These are phyloP conservation scores for Megacollybia marginata DNA, from an alignment of 768 basidiomycete genomes.

Conservation along the genomic window DNA sequence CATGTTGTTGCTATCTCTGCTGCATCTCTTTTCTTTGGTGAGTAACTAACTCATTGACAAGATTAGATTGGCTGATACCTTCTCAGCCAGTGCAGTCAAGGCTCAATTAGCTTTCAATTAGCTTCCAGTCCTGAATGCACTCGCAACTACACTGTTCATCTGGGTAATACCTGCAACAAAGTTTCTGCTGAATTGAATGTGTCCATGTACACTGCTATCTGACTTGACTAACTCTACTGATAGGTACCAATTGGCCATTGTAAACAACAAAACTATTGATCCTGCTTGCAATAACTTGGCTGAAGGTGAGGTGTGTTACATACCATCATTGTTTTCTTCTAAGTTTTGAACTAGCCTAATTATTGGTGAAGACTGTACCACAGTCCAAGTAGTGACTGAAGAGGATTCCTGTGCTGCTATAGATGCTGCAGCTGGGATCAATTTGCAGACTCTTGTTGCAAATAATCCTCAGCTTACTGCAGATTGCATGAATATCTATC, in stretches of 20 bases:
- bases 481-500: no score
- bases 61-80: no score
- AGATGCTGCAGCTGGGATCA: conserved; percentile 31
- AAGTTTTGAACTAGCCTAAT: conserved; percentile 18
- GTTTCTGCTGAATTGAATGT: conserved; percentile 41
- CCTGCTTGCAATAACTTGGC: conserved; percentile 48
- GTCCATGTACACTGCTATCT: conserved; percentile 36
- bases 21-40: no score
- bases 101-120: no score
- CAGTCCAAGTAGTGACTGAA: conserved; percentile 34
- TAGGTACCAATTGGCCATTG: no score
- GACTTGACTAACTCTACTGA: background rate
- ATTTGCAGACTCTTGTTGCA: conserved; percentile 34
- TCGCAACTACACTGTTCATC: no score
- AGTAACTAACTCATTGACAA: no score
- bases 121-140: conserved; percentile 5
- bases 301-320: conserved; percentile 35
- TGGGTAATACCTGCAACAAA: conserved; percentile 47
- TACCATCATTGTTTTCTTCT: background rate
- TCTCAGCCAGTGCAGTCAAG: no score
- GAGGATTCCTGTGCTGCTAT: no score
- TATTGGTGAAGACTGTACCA: conserved; percentile 46
- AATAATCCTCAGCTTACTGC: conserved; percentile 80
- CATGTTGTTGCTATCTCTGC: no score
- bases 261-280: conserved; percentile 40